Base-by-base conservation (phyloP, 2,329 filamentous ascomycete genomes). In the Berkeleyomyces rouxiae region DNA sequence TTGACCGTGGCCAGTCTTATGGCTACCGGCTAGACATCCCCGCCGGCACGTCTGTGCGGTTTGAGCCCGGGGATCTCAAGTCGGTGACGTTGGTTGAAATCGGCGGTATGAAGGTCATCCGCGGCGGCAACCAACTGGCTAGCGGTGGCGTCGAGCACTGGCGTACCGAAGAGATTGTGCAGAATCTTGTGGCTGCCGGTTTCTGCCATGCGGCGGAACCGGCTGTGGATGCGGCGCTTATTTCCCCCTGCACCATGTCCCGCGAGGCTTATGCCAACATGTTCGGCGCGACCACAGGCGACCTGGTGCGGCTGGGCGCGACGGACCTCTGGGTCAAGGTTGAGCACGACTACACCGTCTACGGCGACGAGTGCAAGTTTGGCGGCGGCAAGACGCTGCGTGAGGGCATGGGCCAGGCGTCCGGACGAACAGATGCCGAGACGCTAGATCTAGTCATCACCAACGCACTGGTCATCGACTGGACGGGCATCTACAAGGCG, bases 341-440 rank as follows among this genome's bases (percentile, higher is more conserved):
- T 4, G 92, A 97, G 74, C 86, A 84, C 66, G 92, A 97, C 70
- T 76, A 86, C 68, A 92, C 91, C 0, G 76, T 78, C 3, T 95
- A 95, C 70, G 92, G 92, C 7, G 92, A 97, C 66, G 92, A 97
- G 75, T 96, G 91, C 72, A 87, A 90, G 67, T 97, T 97, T 73
- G 92, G 92, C 13, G 92, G 92, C 53, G 92, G 92, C 57, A 97
- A 97, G 78, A 93, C 90, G 44, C 75, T 97, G 64, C 82, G 92
- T 65, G 92, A 97, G 72, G 92, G 92, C 40, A 97, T 97, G 91
- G 92, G 91, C 2, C 91, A 96, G 75, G 88, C 90, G 4, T 86
- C 85, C 33, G 91, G 89, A 3, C 80, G 88, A 51, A 74, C 80
- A 0, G 86, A 92, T 68, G 77, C 78, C 2, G 84, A 91, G 33